Evolutionary conservation across 2,329 filamentous ascomycete genomes (phyloP).

Genomic region (Juglanconis oblonga): DNA sequence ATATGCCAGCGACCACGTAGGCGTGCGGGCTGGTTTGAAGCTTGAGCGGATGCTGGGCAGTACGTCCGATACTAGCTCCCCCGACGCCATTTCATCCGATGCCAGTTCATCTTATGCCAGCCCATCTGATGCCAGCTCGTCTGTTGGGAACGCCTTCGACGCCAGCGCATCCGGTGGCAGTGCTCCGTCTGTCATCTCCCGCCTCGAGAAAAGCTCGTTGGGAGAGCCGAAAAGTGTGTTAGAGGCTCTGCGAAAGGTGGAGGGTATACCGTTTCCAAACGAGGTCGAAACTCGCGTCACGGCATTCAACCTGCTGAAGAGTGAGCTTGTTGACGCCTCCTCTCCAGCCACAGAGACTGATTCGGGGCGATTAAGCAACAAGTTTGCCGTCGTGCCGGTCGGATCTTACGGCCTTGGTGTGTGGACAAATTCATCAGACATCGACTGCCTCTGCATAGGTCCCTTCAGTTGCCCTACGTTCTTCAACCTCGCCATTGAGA

Average conservation of each 20-base stretch:
- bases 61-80: slow-evolving; percentile 9
- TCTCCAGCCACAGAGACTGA: slow-evolving; percentile 13
- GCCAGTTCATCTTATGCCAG: slow-evolving; percentile 15
- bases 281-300: slow-evolving; percentile 40
- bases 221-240: slow-evolving; percentile 33
- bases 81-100: slow-evolving; percentile 22
- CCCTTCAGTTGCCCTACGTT: slow-evolving; percentile 59
- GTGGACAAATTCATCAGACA: slow-evolving; percentile 59
- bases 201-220: slow-evolving; percentile 24
- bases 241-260: slow-evolving; percentile 32
- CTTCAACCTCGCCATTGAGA: slow-evolving; percentile 55
- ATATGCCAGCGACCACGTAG: slow-evolving; percentile 57
- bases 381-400: slow-evolving; percentile 57
- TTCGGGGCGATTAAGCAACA: slow-evolving; percentile 25
- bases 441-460: slow-evolving; percentile 65
- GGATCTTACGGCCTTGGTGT: slow-evolving; percentile 64
- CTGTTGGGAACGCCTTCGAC: no score
- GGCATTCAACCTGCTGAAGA: slow-evolving; percentile 45
- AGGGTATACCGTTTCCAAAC: slow-evolving; percentile 43
- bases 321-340: slow-evolving; percentile 34
- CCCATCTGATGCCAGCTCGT: no score
- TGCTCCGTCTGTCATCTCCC: neutral
- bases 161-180: no score
- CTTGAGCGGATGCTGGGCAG: slow-evolving; percentile 18
- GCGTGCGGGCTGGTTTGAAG: slow-evolving; percentile 45